A percentile compares a stretch with the other conserved stretches of the same genome.
phyloP scores from a whole-genome alignment of 331 rosid species.

The Malus hybrid region DNA sequence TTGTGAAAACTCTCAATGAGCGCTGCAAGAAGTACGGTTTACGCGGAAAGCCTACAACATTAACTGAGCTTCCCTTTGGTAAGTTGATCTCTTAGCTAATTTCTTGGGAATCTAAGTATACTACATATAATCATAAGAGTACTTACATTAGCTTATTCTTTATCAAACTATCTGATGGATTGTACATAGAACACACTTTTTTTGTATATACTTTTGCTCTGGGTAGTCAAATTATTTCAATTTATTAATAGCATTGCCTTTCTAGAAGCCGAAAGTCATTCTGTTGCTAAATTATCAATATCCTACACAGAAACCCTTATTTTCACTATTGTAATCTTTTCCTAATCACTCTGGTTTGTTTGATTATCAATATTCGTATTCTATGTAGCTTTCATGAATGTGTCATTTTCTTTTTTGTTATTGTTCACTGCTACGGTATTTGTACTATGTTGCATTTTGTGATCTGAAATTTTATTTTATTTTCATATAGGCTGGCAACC shows the following conservation, averaged over 20 bases:
- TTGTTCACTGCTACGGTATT: background rate
- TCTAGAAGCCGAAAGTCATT: background rate
- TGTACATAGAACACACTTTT: too few species aligned
- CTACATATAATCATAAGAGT: too few species aligned
- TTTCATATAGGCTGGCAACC: background rate
- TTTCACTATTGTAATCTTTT: background rate
- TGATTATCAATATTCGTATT: background rate
- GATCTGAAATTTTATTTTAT: slow-evolving; percentile 18
- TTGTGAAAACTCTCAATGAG: too few species aligned
- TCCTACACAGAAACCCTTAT: background rate
- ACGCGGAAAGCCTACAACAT: too few species aligned
- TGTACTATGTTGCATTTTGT: slow-evolving; percentile 24
- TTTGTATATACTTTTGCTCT: too few species aligned
- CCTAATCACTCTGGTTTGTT: background rate
- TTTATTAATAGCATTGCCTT: background rate
- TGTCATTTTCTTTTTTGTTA: background rate
- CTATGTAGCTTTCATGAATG: background rate
- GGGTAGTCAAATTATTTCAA: background rate
- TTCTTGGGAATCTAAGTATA: too few species aligned
- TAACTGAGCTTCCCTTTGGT: too few species aligned
- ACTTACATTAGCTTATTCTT: too few species aligned
- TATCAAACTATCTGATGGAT: too few species aligned
- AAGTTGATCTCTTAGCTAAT: too few species aligned
- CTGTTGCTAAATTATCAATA: background rate
- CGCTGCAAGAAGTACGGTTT: too few species aligned